Base-by-base conservation (phyloP, 108 stramenopile species). In the Parietichytrium sp. region DNA sequence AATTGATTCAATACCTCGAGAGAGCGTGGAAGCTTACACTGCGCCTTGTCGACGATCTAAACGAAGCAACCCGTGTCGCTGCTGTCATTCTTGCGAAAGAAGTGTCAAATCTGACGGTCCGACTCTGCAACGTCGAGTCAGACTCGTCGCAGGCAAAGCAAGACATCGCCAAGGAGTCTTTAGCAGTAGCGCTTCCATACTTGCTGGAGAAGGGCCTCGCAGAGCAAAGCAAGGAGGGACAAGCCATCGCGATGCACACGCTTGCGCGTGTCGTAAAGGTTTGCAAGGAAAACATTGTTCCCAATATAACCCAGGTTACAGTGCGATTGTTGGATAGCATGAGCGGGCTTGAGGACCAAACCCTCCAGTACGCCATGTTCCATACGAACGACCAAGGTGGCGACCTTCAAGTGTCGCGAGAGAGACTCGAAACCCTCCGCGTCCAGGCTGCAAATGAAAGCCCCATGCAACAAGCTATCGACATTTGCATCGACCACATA, bases 241-340 rank as follows among this genome's bases (percentile, higher is more conserved):
- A 72, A 25, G 61, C 61, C 20, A 42, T 72, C 15, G 45, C 38
- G 23, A 42, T 72, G 38, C 61, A 72, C 42, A 72, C 61, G 42
- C 61, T 72, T 25, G 61, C 61, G n/a, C 61, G 61, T 42, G 61
- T 72, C 8, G 61, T 72, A n/a, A 72, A 72, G 61, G 61, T 42
- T 27, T 33, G 38, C 42, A n/a, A 72, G 1, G 61, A 36, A 1
- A 72, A 72, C 42, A 72, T 72, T 72, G 38, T 33, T 27, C 61
- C 61, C 10, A 33, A 72, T 25, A 16, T 72, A 10, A 42, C 61
- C 42, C 38, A 2, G 10, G 61, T 72, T 25, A 72, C 45, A 42
- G 42, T 72, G 33, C 0, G 61, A 27, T 42, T 72, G 10, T 25
- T 72, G 20, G 61, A 72, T 33, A 72, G 61, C 3, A 72, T 72